A percentile compares a stretch with the other conserved stretches of the same genome.
These are phyloP conservation scores for Penicillium steckii DNA, from an alignment of 495 filamentous ascomycete species.

Conservation along the genomic window DNA sequence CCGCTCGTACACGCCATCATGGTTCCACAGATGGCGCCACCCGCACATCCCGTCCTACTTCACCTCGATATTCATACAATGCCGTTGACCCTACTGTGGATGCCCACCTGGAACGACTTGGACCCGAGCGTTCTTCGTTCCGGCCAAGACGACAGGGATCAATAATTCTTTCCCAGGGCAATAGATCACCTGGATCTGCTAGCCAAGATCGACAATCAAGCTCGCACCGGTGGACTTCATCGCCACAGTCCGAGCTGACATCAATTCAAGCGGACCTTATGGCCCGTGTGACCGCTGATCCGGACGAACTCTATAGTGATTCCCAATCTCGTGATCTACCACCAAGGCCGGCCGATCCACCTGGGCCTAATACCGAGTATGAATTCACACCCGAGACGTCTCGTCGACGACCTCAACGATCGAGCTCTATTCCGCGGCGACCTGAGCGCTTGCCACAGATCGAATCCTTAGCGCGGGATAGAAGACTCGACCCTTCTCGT, in stretches of 20 bases:
- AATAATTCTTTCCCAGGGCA: constrained; percentile 43
- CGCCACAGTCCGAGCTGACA: constrained; percentile 31
- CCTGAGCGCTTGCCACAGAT: constrained; percentile 20
- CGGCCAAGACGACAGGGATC: constrained; percentile 45
- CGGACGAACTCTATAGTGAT: constrained; percentile 11
- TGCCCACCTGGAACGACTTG: constrained; percentile 24
- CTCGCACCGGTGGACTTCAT: constrained; percentile 39
- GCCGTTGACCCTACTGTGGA: constrained; percentile 29
- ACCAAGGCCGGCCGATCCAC: constrained; percentile 11
- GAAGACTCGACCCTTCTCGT: constrained; percentile 30
- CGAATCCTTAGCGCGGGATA: constrained; percentile 12
- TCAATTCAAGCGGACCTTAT: constrained; percentile 20
- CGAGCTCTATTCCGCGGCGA: constrained; percentile 33
- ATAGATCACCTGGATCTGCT: constrained; percentile 14
- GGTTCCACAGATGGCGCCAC: constrained; percentile 39
- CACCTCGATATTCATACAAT: constrained; percentile 29
- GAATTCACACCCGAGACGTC: constrained; percentile 14
- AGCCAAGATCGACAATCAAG: constrained; percentile 36
- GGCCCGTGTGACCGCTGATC: constrained; percentile 12
- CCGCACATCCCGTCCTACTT: constrained; percentile 40
- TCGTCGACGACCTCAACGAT: constrained; percentile 30
- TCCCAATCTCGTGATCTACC: background rate
- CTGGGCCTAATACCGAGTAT: constrained; percentile 16
- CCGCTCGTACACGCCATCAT: constrained; percentile 33
- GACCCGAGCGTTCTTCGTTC: constrained; percentile 30